Percentiles rank a stretch among this genome's conserved stretches.
Conservation (phyloP, 352 stramenopile species). For the Pythium monospermum region DNA sequence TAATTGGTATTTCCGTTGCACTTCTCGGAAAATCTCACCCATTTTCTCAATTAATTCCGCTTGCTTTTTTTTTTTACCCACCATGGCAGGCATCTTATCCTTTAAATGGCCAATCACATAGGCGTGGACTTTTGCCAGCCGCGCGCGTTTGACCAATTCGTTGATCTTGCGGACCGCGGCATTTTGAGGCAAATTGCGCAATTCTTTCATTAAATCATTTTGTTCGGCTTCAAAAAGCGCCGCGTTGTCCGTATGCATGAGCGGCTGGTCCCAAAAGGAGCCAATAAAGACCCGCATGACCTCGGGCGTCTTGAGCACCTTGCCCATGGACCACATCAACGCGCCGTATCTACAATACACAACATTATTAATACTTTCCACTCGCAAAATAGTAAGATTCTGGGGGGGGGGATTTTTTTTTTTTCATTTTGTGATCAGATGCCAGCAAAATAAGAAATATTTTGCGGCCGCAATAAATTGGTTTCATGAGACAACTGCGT, state of each 20-base stretch:
- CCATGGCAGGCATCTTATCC: conserved; percentile 95
- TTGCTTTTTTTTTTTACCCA: conserved; percentile 98
- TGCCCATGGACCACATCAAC: conserved; percentile 97
- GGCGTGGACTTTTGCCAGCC: conserved; percentile 95
- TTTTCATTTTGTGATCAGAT: conserved; percentile 17
- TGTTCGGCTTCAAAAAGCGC: conserved; percentile 96
- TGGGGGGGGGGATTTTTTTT: neutral
- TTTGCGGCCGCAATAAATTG: too few relatives aligned
- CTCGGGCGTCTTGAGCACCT: conserved; percentile 97
- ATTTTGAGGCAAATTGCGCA: conserved; percentile 94
- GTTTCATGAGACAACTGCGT: conserved; percentile 20
- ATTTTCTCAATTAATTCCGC: conserved; percentile 93
- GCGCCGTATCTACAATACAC: conserved; percentile 89
- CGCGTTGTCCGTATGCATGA: conserved; percentile 85
- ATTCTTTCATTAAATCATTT: conserved; percentile 96
- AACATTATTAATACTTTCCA: neutral
- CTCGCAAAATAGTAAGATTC: neutral
- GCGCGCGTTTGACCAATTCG: conserved; percentile 94
- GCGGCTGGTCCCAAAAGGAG: conserved; percentile 95
- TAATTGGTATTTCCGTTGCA: conserved; percentile 97
- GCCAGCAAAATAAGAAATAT: too few relatives aligned
- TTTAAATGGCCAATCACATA: conserved; percentile 97
- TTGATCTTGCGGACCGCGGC: conserved; percentile 93
- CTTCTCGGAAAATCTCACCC: conserved; percentile 93
- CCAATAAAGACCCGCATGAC: conserved; percentile 98